These are phyloP conservation scores for Fusarium decemcellulare DNA, from an alignment of 2,329 filamentous ascomycete genomes.

Conservation along the genomic window DNA sequence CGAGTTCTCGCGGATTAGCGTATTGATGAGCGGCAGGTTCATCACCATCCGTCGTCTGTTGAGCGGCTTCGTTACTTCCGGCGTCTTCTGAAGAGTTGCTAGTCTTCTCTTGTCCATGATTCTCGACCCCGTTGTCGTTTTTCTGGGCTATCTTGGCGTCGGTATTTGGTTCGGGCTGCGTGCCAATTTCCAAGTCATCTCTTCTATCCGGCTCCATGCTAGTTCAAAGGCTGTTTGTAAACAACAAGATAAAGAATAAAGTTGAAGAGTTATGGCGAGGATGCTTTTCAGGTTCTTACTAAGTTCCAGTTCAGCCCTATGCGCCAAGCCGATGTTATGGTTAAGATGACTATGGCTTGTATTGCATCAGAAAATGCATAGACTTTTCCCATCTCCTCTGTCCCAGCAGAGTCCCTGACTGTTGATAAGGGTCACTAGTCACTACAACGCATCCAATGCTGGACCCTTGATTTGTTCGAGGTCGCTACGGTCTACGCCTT, in stretches of 20 bases:
- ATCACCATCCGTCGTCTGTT: background rate
- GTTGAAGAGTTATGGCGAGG: no score
- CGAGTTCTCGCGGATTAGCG: slow-evolving; percentile 24
- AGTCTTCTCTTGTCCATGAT: background rate
- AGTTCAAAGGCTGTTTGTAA: background rate
- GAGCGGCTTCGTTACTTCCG: background rate
- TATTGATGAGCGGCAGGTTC: slow-evolving; percentile 14
- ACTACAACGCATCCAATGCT: background rate
- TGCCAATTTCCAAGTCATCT: slow-evolving; percentile 3
- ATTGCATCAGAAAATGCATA: background rate
- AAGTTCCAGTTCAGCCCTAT: background rate
- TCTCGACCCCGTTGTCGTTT: background rate
- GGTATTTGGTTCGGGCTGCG: background rate
- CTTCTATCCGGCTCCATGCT: slow-evolving; percentile 8
- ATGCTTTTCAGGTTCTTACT: background rate
- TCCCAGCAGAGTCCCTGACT: background rate
- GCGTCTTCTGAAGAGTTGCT: background rate
- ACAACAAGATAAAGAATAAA: no score
- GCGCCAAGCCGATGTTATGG: background rate
- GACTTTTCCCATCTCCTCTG: background rate
- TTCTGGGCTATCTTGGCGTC: background rate
- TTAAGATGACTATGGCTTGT: background rate
- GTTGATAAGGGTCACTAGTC: background rate
- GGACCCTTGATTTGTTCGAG: background rate
- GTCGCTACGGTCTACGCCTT: background rate